Evolutionary conservation across 345 rosid genomes (phyloP).

Genomic region (Arabidopsis arenosa): DNA sequence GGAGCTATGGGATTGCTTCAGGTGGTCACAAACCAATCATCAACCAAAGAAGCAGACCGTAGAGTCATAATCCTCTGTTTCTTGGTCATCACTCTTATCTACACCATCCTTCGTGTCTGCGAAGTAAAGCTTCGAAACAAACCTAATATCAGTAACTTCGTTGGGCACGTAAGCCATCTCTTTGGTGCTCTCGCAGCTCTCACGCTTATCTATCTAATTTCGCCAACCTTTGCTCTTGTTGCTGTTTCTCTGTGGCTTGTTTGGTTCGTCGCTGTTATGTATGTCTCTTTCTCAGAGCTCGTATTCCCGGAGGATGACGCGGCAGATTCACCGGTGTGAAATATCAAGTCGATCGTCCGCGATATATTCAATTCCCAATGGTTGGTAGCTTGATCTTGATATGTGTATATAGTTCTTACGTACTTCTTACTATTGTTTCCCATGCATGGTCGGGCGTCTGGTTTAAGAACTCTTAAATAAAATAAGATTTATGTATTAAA

Average conservation of each 20-base stretch:
- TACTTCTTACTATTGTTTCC: not conserved
- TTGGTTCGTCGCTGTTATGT: slow-evolving; percentile 12
- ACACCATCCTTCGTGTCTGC: not conserved
- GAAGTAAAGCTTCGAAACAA: slow-evolving; percentile 16
- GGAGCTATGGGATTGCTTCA: slow-evolving; percentile 25
- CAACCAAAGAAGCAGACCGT: slow-evolving; percentile 12
- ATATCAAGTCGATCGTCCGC: not conserved
- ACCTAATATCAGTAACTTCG: not conserved
- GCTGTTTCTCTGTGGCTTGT: slow-evolving; percentile 16
- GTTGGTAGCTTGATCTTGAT: not conserved
- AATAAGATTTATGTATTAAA: not conserved
- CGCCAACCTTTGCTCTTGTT: not conserved
- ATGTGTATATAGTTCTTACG: not conserved
- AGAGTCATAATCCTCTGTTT: slow-evolving; percentile 9
- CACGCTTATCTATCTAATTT: not conserved
- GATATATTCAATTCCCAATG: not conserved
- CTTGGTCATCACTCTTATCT: slow-evolving; percentile 10
- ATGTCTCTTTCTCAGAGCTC: slow-evolving; percentile 5
- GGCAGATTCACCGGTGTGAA: not conserved
- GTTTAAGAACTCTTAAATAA: not conserved
- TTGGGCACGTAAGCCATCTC: slow-evolving; percentile 29
- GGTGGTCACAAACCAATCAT: not conserved
- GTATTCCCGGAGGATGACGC: not conserved
- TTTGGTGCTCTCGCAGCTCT: slow-evolving; percentile 27
- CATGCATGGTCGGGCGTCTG: not conserved